Evolutionary conservation across 495 filamentous ascomycete genomes (phyloP), one percentile per base, ranked within the genome.

Genomic region (Aspergillus baeticus): DNA sequence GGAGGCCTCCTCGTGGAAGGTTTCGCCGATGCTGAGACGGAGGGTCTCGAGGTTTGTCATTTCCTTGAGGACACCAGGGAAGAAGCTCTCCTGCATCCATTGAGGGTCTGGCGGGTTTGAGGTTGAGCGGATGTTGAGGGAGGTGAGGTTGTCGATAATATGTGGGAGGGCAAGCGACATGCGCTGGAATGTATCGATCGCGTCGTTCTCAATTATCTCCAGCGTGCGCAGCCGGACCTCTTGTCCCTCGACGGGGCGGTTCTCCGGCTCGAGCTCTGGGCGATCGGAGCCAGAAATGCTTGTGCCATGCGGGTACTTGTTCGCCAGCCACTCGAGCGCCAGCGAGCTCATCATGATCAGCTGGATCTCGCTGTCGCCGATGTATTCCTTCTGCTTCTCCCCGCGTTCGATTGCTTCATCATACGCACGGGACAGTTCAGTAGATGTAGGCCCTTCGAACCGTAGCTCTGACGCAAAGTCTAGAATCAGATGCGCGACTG

Each of bases 141-240:
- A 59, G 0, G 41, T 38, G 5, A 70, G 49, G 7, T 63, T 62
- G 2, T 56, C 48, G 1, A 68, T 47, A 1, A 68, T 7, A 53
- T 66, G 63, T 1, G 65, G 65, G n/a, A 67, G 59, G 0, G 59
- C 63, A 0, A 61, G 6, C 1, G 43, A 29, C 63, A 70, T 64
- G 2, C 63, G 58, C 39, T 23, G 55, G 48, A 67, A 63, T 0
- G 62, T 59, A 23, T 63, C 62, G 0, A 69, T 53, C 3, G 62
- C 58, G 26, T 69, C 67, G 26, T 67, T 65, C 14, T 69, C 60
- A 13, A 53, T 57, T 11, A 67, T 70, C 20, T 68, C 68, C 10
- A 70, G 18, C 6, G 41, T 62, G 6, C 50, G 18, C 15, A 68
- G 18, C 22, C 20, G 47, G 29, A 38, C 23, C 17, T 33, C 43